These are phyloP conservation scores for Periconia macrospinosa DNA, from an alignment of 2,329 filamentous ascomycete genomes.

Conservation along the genomic window DNA sequence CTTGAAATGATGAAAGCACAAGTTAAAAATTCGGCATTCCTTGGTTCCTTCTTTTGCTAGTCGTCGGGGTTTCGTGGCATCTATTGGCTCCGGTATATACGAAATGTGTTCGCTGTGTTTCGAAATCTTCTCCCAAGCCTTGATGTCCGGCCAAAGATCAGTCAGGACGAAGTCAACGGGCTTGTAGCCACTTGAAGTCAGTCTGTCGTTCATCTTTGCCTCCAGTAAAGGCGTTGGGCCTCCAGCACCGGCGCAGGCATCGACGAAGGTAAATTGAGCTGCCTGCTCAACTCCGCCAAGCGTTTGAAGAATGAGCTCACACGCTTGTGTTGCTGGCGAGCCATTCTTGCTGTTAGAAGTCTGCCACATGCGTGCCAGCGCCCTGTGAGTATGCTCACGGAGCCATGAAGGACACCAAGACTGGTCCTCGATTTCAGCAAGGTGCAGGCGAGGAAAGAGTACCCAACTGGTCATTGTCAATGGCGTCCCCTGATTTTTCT, in stretches of 20 bases:
- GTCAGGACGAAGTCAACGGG: background rate
- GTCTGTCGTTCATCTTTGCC: constrained; percentile 1
- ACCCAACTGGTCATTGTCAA: background rate
- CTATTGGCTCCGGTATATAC: background rate
- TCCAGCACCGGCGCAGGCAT: constrained; percentile 2
- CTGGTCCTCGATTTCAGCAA: constrained; percentile 1
- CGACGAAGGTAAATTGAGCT: background rate
- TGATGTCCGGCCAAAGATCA: background rate
- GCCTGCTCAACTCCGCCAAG: background rate
- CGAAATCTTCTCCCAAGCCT: background rate
- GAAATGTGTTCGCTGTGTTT: background rate
- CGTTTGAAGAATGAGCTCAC: background rate
- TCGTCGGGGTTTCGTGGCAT: background rate
- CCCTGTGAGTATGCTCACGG: background rate
- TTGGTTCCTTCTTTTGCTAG: background rate
- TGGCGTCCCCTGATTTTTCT: too few species aligned
- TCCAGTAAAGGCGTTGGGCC: constrained; percentile 2
- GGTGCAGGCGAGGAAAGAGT: background rate
- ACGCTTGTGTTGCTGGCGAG: background rate
- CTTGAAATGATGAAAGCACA: constrained; percentile 5
- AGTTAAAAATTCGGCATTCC: constrained; percentile 3
- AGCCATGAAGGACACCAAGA: background rate
- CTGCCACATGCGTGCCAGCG: background rate
- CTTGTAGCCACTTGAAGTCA: background rate
- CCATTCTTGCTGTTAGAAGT: background rate